Evolutionary conservation across 176 grass and related monocot genomes (phyloP), one percentile per base, ranked within the genome.

Genomic region (Chloris gayana): DNA sequence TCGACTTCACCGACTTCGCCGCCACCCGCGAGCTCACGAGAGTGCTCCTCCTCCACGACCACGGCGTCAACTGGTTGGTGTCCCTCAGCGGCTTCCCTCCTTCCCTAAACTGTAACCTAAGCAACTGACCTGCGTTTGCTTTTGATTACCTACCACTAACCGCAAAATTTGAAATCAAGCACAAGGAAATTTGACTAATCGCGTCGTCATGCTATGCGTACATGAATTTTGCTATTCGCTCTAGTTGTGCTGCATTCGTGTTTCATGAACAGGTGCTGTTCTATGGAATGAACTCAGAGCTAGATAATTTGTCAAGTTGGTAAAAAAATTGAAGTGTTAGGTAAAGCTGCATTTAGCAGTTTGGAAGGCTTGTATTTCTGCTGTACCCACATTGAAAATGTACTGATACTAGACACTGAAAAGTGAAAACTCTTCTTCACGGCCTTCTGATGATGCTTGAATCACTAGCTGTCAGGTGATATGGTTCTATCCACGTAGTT

Each of bases 21-120:
- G 83, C 88, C 62, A 91, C 85, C 19, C 86, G 90, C 39, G 92
- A 99, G 90, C 88, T 99, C 60, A 99, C 92, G 57, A 88, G 93
- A 31, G 96, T 99, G 54, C 93, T 99, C 72, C 88, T 99, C 69
- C 86, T 93, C 70, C 96, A 95, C 58, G 96, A 99, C 86, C 88
- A 99, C 61, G 87, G 92, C 50, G 88, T 95, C 76, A 85, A 89
- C 79, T 99, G 92, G 84, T 85, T 86, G 69, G 54, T 82, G 34
- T 41, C 7, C 44, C 19, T 2, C 24, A 33, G 1, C 21, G 47
- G 18, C 47, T 38, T 19, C 32, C 1, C 4, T 2, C 32, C 38
- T 68, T 12, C n/a, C 14, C 14, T 56, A 7, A 68, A 68, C 64
- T 64, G 14, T 79, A 67, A 37, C 64, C n/a, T 54, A 35, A 18